Conservation (phyloP, 2,329 filamentous ascomycete species). For the Stachybotrys elegans region DNA sequence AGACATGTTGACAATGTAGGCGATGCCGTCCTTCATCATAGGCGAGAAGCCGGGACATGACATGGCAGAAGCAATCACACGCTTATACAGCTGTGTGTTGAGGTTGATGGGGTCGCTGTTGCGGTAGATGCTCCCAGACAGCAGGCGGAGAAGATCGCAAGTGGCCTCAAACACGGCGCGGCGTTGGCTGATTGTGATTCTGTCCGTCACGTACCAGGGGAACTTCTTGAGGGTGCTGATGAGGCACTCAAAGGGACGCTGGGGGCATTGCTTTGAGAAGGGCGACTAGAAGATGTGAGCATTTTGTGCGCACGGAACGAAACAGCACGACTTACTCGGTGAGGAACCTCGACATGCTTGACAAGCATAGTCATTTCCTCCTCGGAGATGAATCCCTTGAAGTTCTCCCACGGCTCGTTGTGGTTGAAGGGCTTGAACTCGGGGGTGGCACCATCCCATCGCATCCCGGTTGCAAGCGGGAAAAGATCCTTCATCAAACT, state of each 20-base stretch:
- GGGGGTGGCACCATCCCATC: conserved; percentile 47
- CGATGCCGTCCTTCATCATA: conserved; percentile 56
- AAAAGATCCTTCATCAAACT: conserved; percentile 59
- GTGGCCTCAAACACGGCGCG: conserved; percentile 47
- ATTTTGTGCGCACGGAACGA: background rate
- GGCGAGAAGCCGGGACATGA: conserved; percentile 56
- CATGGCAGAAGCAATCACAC: conserved; percentile 48
- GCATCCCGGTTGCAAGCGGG: conserved; percentile 49
- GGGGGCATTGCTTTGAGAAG: conserved; percentile 55
- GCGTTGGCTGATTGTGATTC: conserved; percentile 55
- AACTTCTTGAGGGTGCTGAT: conserved; percentile 60
- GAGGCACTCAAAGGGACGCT: conserved; percentile 60
- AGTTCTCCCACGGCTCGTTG: conserved; percentile 43
- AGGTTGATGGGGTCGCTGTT: conserved; percentile 37
- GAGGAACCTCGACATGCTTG: conserved; percentile 57
- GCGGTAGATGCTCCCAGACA: conserved; percentile 36
- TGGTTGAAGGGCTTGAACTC: conserved; percentile 26
- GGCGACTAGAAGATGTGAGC: conserved; percentile 40
- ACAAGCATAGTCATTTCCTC: conserved; percentile 61
- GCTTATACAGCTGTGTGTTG: conserved; percentile 47
- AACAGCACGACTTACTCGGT: conserved; percentile 46
- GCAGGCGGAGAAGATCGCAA: conserved; percentile 40
- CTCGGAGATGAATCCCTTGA: conserved; percentile 54
- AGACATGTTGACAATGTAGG: conserved; percentile 32
- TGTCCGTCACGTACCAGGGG: conserved; percentile 54